Evolutionary conservation across 2,329 filamentous ascomycete genomes (phyloP), one percentile per base, ranked within the genome.

Genomic region (Fonsecaea erecta): DNA sequence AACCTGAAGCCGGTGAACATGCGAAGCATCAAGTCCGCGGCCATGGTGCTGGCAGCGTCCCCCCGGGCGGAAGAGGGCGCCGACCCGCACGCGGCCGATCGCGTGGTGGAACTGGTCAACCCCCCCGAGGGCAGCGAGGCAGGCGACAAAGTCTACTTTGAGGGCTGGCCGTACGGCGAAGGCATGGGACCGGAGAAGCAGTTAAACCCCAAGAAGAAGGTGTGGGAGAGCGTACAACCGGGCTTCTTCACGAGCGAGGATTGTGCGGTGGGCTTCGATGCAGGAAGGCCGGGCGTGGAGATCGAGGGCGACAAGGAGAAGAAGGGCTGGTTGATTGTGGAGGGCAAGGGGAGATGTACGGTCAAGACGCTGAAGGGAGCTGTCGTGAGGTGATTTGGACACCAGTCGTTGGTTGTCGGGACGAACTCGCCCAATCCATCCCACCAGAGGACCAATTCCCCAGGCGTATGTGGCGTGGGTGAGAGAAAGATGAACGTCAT

Each of bases 1-100:
- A 99, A 99, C 80, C 86, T 99, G 72, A 99, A 99, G 85, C 95
- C 95, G 57, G 95, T 98, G 78, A 99, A 96, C 79, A 99, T 99
- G 95, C 91, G 95, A 70, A 95, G 95, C 71, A 86, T 92, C 76
- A 90, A 90, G 77, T 90, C 85, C 34, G 84, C 80, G 61, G 90
- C 93, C 74, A 98, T 99, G 95, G 95, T 99, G 16, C 86, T 99
- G 43, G 95, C 95, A 9, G 95, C 95, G 1, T 97, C 92, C 18
- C 95, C 94, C n/a, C 64, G 60, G 30, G 66, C 68, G 11, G 88
- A 89, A 74, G 91, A 94, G 74, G 94, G 93, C 52, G 93, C 93
- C 75, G 90, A 86, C 75, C 87, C 94, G 77, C 92, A 97, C 82
- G 92, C 89, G 70, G 91, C 92, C 2, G 92, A 93, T 35, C 62